Conservation (phyloP, 257 asterid species). For the Penstemon davidsonii region DNA sequence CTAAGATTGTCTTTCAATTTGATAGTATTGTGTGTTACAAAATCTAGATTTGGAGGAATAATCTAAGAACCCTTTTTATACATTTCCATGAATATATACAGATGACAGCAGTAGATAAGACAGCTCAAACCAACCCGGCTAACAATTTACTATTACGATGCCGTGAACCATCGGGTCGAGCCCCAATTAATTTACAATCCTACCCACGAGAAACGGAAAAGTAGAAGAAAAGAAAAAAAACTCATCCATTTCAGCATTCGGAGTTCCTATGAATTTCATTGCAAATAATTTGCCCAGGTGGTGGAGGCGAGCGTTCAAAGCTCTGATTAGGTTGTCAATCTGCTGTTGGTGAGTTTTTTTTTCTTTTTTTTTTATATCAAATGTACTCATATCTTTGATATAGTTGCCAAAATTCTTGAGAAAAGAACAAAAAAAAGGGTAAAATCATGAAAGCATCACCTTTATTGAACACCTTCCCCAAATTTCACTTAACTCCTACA, state of each 20-base stretch:
- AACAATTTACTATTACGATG: no score
- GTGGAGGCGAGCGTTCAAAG: not conserved
- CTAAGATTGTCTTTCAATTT: no score
- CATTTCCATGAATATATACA: no score
- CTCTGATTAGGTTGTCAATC: not conserved
- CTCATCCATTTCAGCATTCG: not conserved
- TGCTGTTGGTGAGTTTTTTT: not conserved
- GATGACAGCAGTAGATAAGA: no score
- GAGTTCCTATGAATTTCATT: no score
- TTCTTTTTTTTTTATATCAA: not conserved
- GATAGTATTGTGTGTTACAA: no score
- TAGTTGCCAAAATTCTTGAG: not conserved
- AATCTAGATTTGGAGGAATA: no score
- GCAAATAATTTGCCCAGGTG: not conserved
- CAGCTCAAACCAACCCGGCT: no score
- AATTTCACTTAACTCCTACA: conserved; percentile 41
- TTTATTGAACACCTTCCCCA: conserved; percentile 34
- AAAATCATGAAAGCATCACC: conserved; percentile 55
- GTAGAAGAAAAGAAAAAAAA: not conserved
- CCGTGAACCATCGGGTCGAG: no score
- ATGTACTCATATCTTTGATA: not conserved
- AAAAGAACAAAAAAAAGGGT: not conserved
- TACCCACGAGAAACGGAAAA: no score
- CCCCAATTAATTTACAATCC: no score
- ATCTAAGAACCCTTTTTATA: no score